Percentiles rank a stretch among this genome's conserved stretches.
Conservation (phyloP, 768 basidiomycete species). For the Suillus placidus region DNA sequence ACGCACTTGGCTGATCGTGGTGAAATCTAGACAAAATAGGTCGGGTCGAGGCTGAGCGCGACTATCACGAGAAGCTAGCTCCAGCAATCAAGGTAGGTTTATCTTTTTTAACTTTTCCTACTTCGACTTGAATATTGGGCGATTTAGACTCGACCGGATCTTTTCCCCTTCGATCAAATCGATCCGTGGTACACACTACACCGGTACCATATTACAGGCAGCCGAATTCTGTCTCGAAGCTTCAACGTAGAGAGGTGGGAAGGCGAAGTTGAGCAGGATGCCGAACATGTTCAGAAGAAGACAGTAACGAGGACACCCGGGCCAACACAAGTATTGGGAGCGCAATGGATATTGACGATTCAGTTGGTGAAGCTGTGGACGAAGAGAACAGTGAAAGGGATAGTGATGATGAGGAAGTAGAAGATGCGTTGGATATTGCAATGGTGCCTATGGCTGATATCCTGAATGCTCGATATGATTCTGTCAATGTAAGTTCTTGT, state of each 20-base stretch:
- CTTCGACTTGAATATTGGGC: conserved; percentile 6
- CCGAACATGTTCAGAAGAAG: conserved; percentile 33
- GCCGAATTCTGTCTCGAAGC: conserved; percentile 88
- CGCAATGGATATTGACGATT: conserved; percentile 37
- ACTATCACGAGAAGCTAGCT: conserved; percentile 65
- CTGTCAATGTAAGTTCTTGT: conserved; percentile 72
- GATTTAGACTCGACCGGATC: conserved; percentile 60
- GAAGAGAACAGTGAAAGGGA: conserved; percentile 46
- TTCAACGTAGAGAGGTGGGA: conserved; percentile 77
- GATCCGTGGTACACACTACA: conserved; percentile 62
- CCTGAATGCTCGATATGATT: conserved; percentile 85
- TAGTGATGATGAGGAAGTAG: conserved; percentile 50
- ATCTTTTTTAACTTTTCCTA: conserved; percentile 2
- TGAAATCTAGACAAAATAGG: conserved; percentile 76
- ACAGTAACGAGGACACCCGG: conserved; percentile 44
- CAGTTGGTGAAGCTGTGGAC: conserved; percentile 22
- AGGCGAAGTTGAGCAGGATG: conserved; percentile 18
- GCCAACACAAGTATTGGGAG: conserved; percentile 18
- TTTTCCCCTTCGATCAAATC: conserved; percentile 63
- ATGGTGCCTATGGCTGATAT: conserved; percentile 99
- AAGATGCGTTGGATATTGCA: conserved; percentile 65
- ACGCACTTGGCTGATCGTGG: conserved; percentile 10
- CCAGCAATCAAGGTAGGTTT: conserved; percentile 69
- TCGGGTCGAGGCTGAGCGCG: conserved; percentile 74
- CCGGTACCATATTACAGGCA: conserved; percentile 87